Evolutionary conservation across 2,329 filamentous ascomycete genomes (phyloP), one percentile per base, ranked within the genome.

Genomic region (Cylindrodendrum hubeiense): DNA sequence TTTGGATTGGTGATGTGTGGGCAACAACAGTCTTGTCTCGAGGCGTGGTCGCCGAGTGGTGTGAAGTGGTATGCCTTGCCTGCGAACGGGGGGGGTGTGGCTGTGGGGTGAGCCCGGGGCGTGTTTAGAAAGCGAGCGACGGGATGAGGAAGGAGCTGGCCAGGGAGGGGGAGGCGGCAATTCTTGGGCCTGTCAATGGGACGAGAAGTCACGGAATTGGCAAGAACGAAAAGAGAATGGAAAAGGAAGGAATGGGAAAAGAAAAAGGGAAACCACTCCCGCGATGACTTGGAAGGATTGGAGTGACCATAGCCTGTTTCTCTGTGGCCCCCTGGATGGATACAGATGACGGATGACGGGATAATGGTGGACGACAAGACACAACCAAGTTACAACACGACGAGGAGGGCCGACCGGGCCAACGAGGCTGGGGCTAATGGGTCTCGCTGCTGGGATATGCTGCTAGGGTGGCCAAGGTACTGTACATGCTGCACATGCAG

Each of bases 251-350:
- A 50, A 66, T 24, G 43, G 37, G 37, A 37, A 22, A 57, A 58
- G 51, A 34, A n/a, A 28, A 51, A 59, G 44, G 12, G 39, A 60
- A 60, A 47, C 54, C 60, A 59, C 52, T 54, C 44, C 62, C 37
- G 65, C 64, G 60, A 66, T 71, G 59, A 68, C 66, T 69, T 73
- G 63, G 67, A 73, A 39, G 71, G 73, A 70, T 58, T 63, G 49
- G 60, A 63, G 60, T 58, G 60, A 41, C 53, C 58, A 49, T 43
- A 63, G 60, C 54, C 43, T 66, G 62, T 54, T 60, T 63, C 55
- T 66, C 63, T 44, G 54, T 50, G 46, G 60, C 63, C 63, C 70
- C 70, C 67, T 60, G 57, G 63, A 60, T 60, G 15, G 49, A 61
- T 63, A 61, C 68, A 70, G 70, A 73, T 65, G 67, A 69, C 69